Percentiles rank a stretch among this genome's conserved stretches.
Evolutionary conservation across 352 stramenopile species (phyloP).

Genomic region (Globisporangium iwayamae): DNA sequence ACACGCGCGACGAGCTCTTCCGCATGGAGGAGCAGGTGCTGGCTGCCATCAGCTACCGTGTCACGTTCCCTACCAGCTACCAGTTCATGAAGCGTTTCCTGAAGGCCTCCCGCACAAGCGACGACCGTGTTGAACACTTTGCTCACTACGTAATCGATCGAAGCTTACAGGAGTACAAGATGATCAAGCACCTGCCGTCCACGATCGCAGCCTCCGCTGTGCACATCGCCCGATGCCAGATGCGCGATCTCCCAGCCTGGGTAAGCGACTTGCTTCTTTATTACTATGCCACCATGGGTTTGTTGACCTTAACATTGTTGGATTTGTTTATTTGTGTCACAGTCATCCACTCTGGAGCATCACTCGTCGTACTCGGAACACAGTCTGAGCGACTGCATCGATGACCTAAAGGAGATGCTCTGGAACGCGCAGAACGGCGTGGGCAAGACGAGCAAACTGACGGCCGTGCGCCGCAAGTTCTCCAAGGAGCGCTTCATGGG

Average conservation of each 20-base stretch:
- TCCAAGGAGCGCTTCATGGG: conserved; percentile 76
- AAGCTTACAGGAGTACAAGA: conserved; percentile 97
- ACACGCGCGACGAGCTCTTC: conserved; percentile 82
- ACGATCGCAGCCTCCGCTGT: conserved; percentile 96
- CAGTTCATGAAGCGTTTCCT: conserved; percentile 88
- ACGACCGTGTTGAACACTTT: conserved; percentile 83
- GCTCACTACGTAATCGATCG: conserved; percentile 98
- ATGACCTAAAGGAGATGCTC: conserved; percentile 79
- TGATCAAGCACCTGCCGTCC: conserved; percentile 97
- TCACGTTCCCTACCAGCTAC: conserved; percentile 82
- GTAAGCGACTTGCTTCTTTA: conserved; percentile 29
- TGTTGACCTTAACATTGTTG: conserved; percentile 12
- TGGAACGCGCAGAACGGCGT: conserved; percentile 69
- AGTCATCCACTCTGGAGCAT: conserved; percentile 71
- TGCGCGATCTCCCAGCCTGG: conserved; percentile 72
- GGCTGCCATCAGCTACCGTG: conserved; percentile 62
- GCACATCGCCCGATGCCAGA: conserved; percentile 91
- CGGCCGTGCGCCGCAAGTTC: conserved; percentile 83
- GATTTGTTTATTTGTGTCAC: conserved; percentile 5
- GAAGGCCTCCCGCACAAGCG: conserved; percentile 69
- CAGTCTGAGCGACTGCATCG: conserved; percentile 51
- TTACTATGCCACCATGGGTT: background rate
- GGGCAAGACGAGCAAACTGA: conserved; percentile 74
- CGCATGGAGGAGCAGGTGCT: conserved; percentile 81
- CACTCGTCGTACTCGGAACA: conserved; percentile 77